Conservation (phyloP, 257 asterid species). For the Solanum neorickii region DNA sequence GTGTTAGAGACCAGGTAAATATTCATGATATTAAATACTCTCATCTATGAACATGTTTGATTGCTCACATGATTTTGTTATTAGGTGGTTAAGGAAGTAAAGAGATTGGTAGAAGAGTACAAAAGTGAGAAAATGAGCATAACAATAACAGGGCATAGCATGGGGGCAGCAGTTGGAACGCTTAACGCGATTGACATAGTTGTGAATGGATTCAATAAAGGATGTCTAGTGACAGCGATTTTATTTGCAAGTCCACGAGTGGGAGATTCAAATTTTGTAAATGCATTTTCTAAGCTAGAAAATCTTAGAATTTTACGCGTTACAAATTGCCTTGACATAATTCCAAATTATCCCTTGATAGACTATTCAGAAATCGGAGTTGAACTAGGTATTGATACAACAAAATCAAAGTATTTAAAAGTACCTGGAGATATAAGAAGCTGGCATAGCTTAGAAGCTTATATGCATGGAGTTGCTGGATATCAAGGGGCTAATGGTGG, state of each 20-base stretch:
- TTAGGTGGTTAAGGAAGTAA: background rate
- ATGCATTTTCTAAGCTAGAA: background rate
- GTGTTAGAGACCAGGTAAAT: slow-evolving; percentile 34
- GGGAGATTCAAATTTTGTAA: slow-evolving; percentile 19
- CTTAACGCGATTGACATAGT: slow-evolving; percentile 1
- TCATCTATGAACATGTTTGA: background rate
- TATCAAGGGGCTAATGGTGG: slow-evolving; percentile 11
- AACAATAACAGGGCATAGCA: slow-evolving; percentile 1
- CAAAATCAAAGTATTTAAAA: slow-evolving; percentile 14
- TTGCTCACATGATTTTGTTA: background rate
- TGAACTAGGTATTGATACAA: slow-evolving; percentile 13
- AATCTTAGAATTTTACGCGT: slow-evolving; percentile 26
- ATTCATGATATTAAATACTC: background rate
- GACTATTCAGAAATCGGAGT: slow-evolving; percentile 14
- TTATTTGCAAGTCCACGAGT: slow-evolving; percentile 27
- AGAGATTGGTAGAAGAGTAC: background rate
- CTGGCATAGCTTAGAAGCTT: slow-evolving; percentile 42
- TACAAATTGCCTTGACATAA: slow-evolving; percentile 16
- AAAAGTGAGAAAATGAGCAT: slow-evolving; percentile 1
- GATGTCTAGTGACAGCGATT: slow-evolving; percentile 32
- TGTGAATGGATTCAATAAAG: slow-evolving; percentile 27
- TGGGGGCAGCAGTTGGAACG: slow-evolving; percentile 5
- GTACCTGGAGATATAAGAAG: background rate
- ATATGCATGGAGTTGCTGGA: slow-evolving; percentile 35
- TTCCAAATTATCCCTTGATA: slow-evolving; percentile 16